phyloP scores from a whole-genome alignment of 192 early-diverging fungal genomes.

The Podila verticillata region DNA sequence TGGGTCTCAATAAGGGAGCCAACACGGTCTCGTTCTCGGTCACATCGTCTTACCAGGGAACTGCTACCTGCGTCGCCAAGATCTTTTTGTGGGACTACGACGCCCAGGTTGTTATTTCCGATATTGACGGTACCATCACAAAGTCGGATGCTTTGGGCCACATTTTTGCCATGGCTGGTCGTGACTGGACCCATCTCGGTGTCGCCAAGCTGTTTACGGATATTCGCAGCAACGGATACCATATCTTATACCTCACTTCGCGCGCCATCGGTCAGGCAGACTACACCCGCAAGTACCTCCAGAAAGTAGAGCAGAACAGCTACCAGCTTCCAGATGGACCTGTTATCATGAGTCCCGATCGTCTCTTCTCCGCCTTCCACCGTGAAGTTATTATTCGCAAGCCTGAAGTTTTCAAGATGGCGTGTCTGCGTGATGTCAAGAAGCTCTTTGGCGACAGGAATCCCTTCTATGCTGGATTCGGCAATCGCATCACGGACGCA shows the following conservation, averaged over 20 bases:
- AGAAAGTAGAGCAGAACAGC: conserved; percentile 87
- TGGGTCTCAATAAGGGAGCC: conserved; percentile 84
- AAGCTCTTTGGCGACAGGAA: conserved; percentile 82
- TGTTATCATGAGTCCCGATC: conserved; percentile 94
- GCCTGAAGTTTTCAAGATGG: conserved; percentile 98
- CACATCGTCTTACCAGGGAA: conserved; percentile 77
- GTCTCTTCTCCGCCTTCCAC: conserved; percentile 92
- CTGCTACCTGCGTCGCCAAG: conserved; percentile 82
- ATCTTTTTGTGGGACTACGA: conserved; percentile 90
- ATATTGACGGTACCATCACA: conserved; percentile 99
- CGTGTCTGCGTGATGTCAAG: conserved; percentile 91
- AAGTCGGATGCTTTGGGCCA: conserved; percentile 98
- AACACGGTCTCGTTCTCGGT: conserved; percentile 94
- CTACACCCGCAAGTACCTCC: conserved; percentile 91
- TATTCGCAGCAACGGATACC: conserved; percentile 93
- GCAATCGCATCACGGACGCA: conserved; percentile 97
- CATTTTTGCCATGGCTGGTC: conserved; percentile 96
- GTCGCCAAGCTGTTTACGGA: conserved; percentile 97
- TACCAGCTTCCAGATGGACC: conserved; percentile 94
- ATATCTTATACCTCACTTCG: conserved; percentile 93
- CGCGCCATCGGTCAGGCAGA: conserved; percentile 95
- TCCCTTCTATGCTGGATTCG: conserved; percentile 97
- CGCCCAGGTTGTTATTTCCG: conserved; percentile 92
- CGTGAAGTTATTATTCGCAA: conserved; percentile 94
- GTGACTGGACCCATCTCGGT: conserved; percentile 97